Evolutionary conservation across 176 grass and related monocot genomes (phyloP), one percentile per base, ranked within the genome.

Genomic region (Zoysia japonica): DNA sequence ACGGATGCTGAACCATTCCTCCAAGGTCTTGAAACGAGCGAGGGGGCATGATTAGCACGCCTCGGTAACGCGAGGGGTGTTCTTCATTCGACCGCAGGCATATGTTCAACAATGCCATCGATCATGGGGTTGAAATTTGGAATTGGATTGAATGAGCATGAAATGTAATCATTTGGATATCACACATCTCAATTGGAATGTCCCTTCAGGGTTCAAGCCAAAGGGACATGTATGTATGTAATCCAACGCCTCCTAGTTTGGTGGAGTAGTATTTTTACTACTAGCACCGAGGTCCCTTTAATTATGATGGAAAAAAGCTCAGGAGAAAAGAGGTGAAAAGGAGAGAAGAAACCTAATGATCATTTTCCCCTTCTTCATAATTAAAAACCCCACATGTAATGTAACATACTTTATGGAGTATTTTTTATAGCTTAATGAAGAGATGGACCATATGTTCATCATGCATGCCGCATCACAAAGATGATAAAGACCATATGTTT

Each of bases 151-250:
- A 67, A 48, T 28, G 28, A 28, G 28, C 28, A 74, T 61, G 40
- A 57, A 61, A 13, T 80, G 75, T 55, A 88, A 91, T 91, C 78
- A 91, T 91, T 85, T 61, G 74, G 79, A 80, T 10, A 82, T 87
- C 63, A 49, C 84, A 38, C 72, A 75, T 75, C 74, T 79, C 77
- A 56, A 79, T 56, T 46, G 77, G 77, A 79, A 54, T 79, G 64
- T 79, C 77, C 64, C 65, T 68, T 79, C 28, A 28, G 28, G 28
- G 28, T 28, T 28, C 64, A 55, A 9, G 49, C 48, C 38, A 78
- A 78, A 39, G 49, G 47, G 62, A 61, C 10, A 28, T 7, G 43
- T 46, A 28, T 49, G 19, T 4, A 17, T 51, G 47, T 45, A 65
- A 72, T 60, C 52, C 28, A 28, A 28, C 28, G 0, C 28, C 28